A percentile compares a stretch with the other conserved stretches of the same genome.
Evolutionary conservation across 768 basidiomycete species (phyloP).

Genomic region (Mycena indigotica): DNA sequence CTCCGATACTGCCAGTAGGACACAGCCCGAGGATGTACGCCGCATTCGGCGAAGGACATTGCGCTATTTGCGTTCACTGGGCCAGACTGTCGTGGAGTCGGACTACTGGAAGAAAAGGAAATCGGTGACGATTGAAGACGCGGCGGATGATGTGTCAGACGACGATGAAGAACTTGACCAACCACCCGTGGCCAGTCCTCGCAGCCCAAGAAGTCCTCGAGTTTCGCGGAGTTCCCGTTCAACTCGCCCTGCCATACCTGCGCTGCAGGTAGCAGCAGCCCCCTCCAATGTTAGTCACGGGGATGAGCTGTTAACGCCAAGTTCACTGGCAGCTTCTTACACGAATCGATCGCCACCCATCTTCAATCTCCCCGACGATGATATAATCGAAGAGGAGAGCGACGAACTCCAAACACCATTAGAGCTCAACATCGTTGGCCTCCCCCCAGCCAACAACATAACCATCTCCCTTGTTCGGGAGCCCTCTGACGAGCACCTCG

Average conservation of each 20-base stretch:
- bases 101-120: background rate
- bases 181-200: too few species aligned
- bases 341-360: background rate
- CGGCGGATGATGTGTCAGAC: background rate
- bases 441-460: constrained; percentile 5
- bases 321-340: background rate
- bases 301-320: background rate
- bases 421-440: constrained; percentile 1
- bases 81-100: background rate
- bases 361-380: background rate
- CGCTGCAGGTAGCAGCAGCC: background rate
- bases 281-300: background rate
- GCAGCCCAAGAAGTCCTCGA: too few species aligned
- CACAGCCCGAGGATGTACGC: background rate
- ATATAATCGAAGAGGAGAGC: background rate
- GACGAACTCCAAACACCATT: constrained; percentile 20
- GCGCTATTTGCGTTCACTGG: background rate
- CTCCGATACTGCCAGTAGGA: constrained; percentile 10
- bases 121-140: background rate
- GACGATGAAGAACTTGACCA: too few species aligned
- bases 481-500: background rate
- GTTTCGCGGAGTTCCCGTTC: background rate
- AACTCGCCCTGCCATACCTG: background rate
- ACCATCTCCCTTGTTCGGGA: background rate
- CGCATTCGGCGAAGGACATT: background rate